Evolutionary conservation across 1,139 yeast genomes (phyloP).

Genomic region (Debaryomycetaceae sp.): DNA sequence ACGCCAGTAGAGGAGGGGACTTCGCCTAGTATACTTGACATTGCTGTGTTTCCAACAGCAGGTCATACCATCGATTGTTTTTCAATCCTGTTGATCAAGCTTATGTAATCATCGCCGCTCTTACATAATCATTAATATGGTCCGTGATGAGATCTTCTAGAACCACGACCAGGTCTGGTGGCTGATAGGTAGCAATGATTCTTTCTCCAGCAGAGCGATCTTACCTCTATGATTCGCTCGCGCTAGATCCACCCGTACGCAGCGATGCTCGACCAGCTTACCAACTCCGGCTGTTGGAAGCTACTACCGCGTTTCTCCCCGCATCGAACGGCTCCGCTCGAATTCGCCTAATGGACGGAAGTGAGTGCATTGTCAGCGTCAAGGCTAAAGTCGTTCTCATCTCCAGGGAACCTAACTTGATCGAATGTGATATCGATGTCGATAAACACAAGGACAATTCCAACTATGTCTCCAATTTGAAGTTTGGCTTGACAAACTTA

Average conservation of each 20-base stretch:
- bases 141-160: too few species aligned
- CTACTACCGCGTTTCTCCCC: constrained; percentile 70
- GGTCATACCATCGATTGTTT: too few species aligned
- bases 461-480: constrained; percentile 45
- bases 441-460: constrained; percentile 65
- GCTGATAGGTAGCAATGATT: constrained; percentile 40
- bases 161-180: too few species aligned
- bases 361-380: constrained; percentile 85
- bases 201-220: constrained; percentile 83
- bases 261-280: constrained; percentile 69
- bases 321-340: constrained; percentile 89
- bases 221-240: constrained; percentile 64
- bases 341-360: constrained; percentile 75
- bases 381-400: constrained; percentile 72
- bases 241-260: constrained; percentile 51
- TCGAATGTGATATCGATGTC: constrained; percentile 71
- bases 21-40: background rate
- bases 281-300: constrained; percentile 81
- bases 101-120: too few species aligned
- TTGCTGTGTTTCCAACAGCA: too few species aligned
- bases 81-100: too few species aligned
- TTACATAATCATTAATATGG: too few species aligned
- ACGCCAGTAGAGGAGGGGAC: background rate
- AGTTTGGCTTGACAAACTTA: constrained; percentile 39
- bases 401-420: constrained; percentile 29